These are phyloP conservation scores for Paxillus involutus DNA, from an alignment of 768 basidiomycete genomes.

Conservation along the genomic window DNA sequence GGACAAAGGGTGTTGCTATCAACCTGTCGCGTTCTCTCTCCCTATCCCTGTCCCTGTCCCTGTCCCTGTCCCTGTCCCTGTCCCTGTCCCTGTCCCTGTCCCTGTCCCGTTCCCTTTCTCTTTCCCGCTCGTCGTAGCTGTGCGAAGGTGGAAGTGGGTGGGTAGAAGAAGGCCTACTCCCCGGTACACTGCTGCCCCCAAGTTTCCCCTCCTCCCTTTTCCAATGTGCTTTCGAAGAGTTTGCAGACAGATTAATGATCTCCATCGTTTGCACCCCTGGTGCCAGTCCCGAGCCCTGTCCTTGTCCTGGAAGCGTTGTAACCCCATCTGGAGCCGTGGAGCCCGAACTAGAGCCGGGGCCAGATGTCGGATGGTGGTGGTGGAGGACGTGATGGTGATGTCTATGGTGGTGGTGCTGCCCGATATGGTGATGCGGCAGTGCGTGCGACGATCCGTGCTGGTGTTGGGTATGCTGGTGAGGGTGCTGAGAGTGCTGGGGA, in stretches of 20 bases:
- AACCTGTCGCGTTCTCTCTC: slow-evolving; percentile 55
- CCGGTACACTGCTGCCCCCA: slow-evolving; percentile 24
- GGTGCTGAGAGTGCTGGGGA: slow-evolving; percentile 30
- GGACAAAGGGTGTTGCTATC: slow-evolving; percentile 52
- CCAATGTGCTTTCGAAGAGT: slow-evolving; percentile 34
- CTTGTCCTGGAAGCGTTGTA: slow-evolving; percentile 32
- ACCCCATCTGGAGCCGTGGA: slow-evolving; percentile 27
- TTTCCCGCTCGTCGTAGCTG: slow-evolving; percentile 27
- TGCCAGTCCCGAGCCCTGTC: slow-evolving; percentile 32
- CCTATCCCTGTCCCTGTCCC: slow-evolving; percentile 1
- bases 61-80: slow-evolving; percentile 19
- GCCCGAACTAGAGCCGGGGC: slow-evolving; percentile 27
- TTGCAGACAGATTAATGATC: slow-evolving; percentile 47
- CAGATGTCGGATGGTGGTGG: slow-evolving; percentile 46
- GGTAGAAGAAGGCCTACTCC: slow-evolving; percentile 39
- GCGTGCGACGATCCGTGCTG: slow-evolving; percentile 30
- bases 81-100: slow-evolving; percentile 48
- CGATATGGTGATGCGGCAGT: slow-evolving; percentile 24
- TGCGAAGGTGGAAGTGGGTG: slow-evolving; percentile 31
- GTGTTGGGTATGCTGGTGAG: slow-evolving; percentile 33
- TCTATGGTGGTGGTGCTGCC: slow-evolving; percentile 45
- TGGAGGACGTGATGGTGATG: slow-evolving; percentile 46
- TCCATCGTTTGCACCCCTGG: slow-evolving; percentile 47
- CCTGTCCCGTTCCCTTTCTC: slow-evolving; percentile 19
- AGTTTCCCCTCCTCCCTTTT: slow-evolving; percentile 37